Conservation (phyloP, 139 green algal species). For the Coelastrella sp. region DNA sequence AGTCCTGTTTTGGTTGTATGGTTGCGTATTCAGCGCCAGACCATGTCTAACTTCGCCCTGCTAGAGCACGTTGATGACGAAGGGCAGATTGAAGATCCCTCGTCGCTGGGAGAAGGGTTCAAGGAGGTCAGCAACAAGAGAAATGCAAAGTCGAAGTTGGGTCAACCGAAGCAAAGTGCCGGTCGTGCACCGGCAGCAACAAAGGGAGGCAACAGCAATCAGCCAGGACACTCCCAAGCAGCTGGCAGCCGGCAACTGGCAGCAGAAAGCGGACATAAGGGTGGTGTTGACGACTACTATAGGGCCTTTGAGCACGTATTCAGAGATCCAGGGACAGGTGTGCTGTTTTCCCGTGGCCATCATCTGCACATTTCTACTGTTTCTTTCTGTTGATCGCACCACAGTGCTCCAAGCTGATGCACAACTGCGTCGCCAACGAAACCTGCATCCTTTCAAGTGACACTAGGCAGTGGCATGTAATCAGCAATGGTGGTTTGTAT, state of each 20-base stretch:
- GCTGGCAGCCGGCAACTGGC: neutral
- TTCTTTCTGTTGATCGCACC: too few relatives aligned
- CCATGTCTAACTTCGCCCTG: slow-evolving; percentile 10
- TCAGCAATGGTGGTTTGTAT: too few relatives aligned
- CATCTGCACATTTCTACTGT: too few relatives aligned
- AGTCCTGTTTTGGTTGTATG: too few relatives aligned
- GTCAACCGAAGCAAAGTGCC: neutral
- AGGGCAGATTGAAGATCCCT: neutral
- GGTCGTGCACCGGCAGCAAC: neutral
- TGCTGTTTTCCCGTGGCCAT: too few relatives aligned
- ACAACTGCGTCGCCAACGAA: too few relatives aligned
- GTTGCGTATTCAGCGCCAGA: neutral
- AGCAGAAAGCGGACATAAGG: neutral
- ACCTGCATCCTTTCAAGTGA: too few relatives aligned
- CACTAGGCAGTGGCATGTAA: too few relatives aligned
- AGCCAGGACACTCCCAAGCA: too few relatives aligned
- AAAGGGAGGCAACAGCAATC: too few relatives aligned
- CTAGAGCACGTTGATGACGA: slow-evolving; percentile 19
- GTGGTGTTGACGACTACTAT: slow-evolving; percentile 19
- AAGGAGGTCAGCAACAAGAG: neutral
- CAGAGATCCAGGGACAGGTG: neutral
- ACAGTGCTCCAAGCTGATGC: too few relatives aligned
- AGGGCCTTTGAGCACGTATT: slow-evolving; percentile 36
- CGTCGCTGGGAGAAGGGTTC: neutral
- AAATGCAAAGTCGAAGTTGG: neutral